Evolutionary conservation across 306 rosid species (phyloP), one percentile per base, ranked within the genome.

Genomic region (Comarum palustre): DNA sequence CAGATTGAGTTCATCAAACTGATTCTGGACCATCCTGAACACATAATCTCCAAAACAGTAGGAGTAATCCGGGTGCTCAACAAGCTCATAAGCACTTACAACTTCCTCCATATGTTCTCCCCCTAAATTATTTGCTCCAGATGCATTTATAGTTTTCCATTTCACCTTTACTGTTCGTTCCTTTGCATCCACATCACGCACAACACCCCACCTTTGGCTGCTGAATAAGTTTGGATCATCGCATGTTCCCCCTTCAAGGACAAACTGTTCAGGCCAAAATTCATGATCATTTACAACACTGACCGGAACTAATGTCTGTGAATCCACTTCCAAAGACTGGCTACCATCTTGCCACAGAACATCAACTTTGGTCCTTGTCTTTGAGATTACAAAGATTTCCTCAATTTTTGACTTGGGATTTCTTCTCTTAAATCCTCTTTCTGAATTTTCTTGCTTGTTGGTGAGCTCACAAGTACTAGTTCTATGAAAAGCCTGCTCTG

Each of bases 261-360:
- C 97, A 78, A 88, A 87, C 83, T 95, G 97, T 65, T 88, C 86
- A 75, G 99, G 99, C 89, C 90, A 95, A 81, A 95, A 95, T 57
- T 95, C 99, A 74, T 88, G 89, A 38, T 84, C 84, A 83, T 91
- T 87, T 51, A 87, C 79, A 50, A 77, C 93, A 76, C 80, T 88
- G 46, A 83, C 91, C 6, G 96, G 99, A 74, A 82, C 61, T 73
- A 95, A 66, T 60, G 76, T 79, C 52, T 79, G 90, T 1, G 93
- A 84, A 83, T 89, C 97, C 24, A 85, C 71, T 66, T 85, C 99
- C 69, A 82, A 60, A 41, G 88, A 65, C 68, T 73, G 75, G 74
- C 82, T 81, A 32, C 99, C 96, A 82, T 90, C 92, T 83, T 91
- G 99, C 99, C 97, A 95, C 61, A 82, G 71, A 71, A 95, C 80